phyloP scores from a whole-genome alignment of 2,329 filamentous ascomycete genomes.

The Fusarium hainanense region DNA sequence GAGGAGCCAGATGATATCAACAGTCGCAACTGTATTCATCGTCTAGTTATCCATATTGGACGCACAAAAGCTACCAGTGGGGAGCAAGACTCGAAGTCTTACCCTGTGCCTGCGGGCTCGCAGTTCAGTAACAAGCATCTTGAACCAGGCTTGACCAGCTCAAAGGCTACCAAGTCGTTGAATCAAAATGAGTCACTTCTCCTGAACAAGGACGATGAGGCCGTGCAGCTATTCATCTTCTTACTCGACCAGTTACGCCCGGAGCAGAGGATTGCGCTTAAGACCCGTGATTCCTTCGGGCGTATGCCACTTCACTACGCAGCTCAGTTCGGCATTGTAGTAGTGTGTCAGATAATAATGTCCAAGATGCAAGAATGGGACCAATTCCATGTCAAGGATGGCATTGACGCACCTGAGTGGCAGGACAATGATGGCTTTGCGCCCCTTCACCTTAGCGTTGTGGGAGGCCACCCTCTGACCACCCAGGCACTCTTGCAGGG shows the following conservation, averaged over 20 bases:
- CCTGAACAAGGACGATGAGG: slow-evolving; percentile 76
- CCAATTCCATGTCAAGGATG: slow-evolving; percentile 84
- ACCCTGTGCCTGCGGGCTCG: slow-evolving; percentile 60
- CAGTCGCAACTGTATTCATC: slow-evolving; percentile 90
- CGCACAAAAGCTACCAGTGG: slow-evolving; percentile 68
- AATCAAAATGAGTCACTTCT: slow-evolving; percentile 75
- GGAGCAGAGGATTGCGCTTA: slow-evolving; percentile 74
- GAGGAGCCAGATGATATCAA: slow-evolving; percentile 94
- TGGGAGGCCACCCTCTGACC: slow-evolving; percentile 88
- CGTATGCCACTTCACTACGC: slow-evolving; percentile 92
- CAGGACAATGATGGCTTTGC: slow-evolving; percentile 93
- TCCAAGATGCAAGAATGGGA: slow-evolving; percentile 89
- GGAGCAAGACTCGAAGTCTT: slow-evolving; percentile 64
- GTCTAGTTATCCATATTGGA: slow-evolving; percentile 91
- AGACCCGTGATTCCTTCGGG: slow-evolving; percentile 79
- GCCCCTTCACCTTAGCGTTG: slow-evolving; percentile 90
- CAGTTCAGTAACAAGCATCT: slow-evolving; percentile 78
- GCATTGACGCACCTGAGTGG: slow-evolving; percentile 89
- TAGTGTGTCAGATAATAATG: slow-evolving; percentile 90
- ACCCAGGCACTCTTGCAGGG: slow-evolving; percentile 83
- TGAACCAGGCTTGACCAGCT: slow-evolving; percentile 78
- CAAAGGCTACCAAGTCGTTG: slow-evolving; percentile 67
- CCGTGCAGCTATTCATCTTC: slow-evolving; percentile 73
- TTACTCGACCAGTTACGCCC: slow-evolving; percentile 75
- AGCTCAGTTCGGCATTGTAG: slow-evolving; percentile 91